Base-by-base conservation (phyloP, 176 grass and related monocot genomes). In the Stipa capillata region DNA sequence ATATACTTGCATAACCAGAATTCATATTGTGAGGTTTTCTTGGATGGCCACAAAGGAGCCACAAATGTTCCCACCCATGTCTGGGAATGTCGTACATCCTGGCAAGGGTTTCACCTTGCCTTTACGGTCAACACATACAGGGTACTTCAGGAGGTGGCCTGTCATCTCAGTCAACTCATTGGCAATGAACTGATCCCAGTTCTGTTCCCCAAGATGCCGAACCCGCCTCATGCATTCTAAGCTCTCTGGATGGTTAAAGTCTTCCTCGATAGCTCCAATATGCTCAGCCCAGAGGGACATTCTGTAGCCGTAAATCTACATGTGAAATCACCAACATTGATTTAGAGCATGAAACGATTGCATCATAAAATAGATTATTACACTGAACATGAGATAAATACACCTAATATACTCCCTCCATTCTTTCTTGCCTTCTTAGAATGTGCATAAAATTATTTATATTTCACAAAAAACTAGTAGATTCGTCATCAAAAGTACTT, bases 281-380 rank as follows among this genome's bases (percentile, higher is more conserved):
- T 97, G 90, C 63, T 97, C 90, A 21, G 87, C 86, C 93, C 93
- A 97, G 3, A 92, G 76, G 48, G 90, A 90, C 93, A 97, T 97
- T 82, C 90, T 82, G 63, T 92, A 97, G 27, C 89, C 84, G 55
- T 88, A 87, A 50, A 97, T 86, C 90, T 97, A 79, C 85, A 79
- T 42, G 11, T 77, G 29, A 44, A 45, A 66, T 43, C 12, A 69
- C 14, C 5, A 69, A 43, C 20, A 4, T 43, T 29, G 8, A 78
- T 60, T 74, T 27, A 60, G 9, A 24, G 8, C n/a, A n/a, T n/a
- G n/a, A n/a, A 48, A 39, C 9, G 5, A 7, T 50, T 39, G 8
- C 1, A 65, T 33, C 27, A 58, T n/a, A 23, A n/a, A 40, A 51
- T 44, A 65, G 21, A 53, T 65, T 56, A 24, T 41, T 51, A 4